phyloP scores from a whole-genome alignment of 1,284 basidiomycete genomes.

The Xerocomus nothofagi region DNA sequence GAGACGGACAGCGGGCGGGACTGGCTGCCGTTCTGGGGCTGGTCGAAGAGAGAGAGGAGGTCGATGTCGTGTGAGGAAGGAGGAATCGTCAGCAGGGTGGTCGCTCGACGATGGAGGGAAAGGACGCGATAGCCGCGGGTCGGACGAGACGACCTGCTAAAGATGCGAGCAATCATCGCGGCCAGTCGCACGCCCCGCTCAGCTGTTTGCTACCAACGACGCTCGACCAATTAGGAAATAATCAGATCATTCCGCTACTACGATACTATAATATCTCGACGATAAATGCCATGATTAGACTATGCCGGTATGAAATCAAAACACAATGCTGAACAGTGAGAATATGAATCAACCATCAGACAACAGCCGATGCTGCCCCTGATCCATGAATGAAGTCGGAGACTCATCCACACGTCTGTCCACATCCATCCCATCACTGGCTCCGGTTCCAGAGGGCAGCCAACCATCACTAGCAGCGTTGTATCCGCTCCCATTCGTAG shows the following conservation, averaged over 20 bases:
- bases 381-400: slow-evolving; percentile 13
- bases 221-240: slow-evolving; percentile 20
- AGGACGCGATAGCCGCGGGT: slow-evolving; percentile 43
- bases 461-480: slow-evolving; percentile 10
- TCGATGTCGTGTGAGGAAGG: slow-evolving; percentile 62
- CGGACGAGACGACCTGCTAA: slow-evolving; percentile 39
- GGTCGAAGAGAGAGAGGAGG: slow-evolving; percentile 71
- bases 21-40: slow-evolving; percentile 44
- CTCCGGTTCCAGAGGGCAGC: slow-evolving; percentile 1
- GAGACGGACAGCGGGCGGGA: slow-evolving; percentile 48
- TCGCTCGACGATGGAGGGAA: slow-evolving; percentile 21
- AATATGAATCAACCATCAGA: slow-evolving; percentile 1
- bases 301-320: slow-evolving; percentile 33
- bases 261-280: slow-evolving; percentile 17
- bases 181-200: too few relatives aligned
- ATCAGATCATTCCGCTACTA: slow-evolving; percentile 11
- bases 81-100: slow-evolving; percentile 44
- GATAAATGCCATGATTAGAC: slow-evolving; percentile 31
- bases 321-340: slow-evolving; percentile 10
- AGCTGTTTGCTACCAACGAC: neutral
- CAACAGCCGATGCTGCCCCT: slow-evolving; percentile 9
- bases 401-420: slow-evolving; percentile 24
- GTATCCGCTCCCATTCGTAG: slow-evolving; percentile 24
- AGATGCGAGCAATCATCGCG: slow-evolving; percentile 54
- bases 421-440: slow-evolving; percentile 26